Evolutionary conservation across 2,329 filamentous ascomycete species (phyloP), one percentile per base, ranked within the genome.

Genomic region (Paecilomyces sp.): DNA sequence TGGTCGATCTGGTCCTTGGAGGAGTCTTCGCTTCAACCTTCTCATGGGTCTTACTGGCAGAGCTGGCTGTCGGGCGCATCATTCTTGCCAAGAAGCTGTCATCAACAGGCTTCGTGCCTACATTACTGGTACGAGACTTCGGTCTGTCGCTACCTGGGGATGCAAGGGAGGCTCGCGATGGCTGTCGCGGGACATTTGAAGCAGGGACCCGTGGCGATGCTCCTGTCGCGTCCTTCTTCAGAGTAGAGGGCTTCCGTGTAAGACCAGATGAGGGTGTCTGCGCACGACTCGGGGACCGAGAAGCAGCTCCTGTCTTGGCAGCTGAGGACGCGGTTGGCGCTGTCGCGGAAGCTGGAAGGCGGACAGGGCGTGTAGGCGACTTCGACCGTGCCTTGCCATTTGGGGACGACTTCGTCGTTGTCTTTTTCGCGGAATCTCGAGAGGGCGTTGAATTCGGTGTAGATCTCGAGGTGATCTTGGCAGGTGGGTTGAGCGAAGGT

Each of bases 11-110:
- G 65, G 18, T 51, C 58, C 70, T 72, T 5, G 77, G 73, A 36
- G 76, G 75, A 55, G 72, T 75, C 61, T 73, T 77, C 3, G 68
- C 56, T 28, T 80, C 78, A 4, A 75, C 59, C 63, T 78, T 79
- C 15, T 81, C 79, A 56, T 80, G 78, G 13, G 71, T 68, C 63
- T 82, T 82, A 63, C 72, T 79, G 8, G 79, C 77, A 56, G 79
- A 81, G 62, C 78, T 80, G 33, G 78, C 76, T 12, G 79, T 82
- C 24, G 79, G 79, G 4, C 79, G 75, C 77, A 81, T 82, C 78
- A 82, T 80, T 57, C 79, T 71, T 13, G 79, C 79, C 34, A 82
- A 67, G 64, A 81, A 82, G 0, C 76, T 70, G 33, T 80, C 78
- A 60, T 79, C 77, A 3, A 77, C 69, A 7, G 74, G 72, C 58